Evolutionary conservation across 345 rosid genomes (phyloP).

Genomic region (Firmiana major): DNA sequence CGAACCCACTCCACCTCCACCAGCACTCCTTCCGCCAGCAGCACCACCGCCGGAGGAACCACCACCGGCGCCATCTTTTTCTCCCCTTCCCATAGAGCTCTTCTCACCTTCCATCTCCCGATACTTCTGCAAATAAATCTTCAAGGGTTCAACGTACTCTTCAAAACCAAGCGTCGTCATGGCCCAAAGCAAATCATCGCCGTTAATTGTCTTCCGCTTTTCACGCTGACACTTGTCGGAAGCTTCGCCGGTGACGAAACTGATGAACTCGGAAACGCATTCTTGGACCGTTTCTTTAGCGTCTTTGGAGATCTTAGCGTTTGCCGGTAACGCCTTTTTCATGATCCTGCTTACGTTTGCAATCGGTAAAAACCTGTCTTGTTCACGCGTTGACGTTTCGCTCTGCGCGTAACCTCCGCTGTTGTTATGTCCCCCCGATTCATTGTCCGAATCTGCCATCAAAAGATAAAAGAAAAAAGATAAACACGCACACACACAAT

Average conservation of each 20-base stretch:
- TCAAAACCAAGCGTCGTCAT: slow-evolving; percentile 77
- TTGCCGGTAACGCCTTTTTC: slow-evolving; percentile 70
- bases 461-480: neutral
- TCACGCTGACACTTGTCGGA: slow-evolving; percentile 74
- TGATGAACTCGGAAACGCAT: slow-evolving; percentile 77
- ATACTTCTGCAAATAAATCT: slow-evolving; percentile 63
- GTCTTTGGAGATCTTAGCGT: slow-evolving; percentile 74
- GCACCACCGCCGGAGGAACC: slow-evolving; percentile 31
- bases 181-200: slow-evolving; percentile 76
- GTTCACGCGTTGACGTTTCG: slow-evolving; percentile 50
- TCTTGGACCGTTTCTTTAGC: slow-evolving; percentile 79
- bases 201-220: slow-evolving; percentile 74
- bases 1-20: slow-evolving; percentile 18
- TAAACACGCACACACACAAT: neutral
- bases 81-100: slow-evolving; percentile 38
- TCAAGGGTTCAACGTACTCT: slow-evolving; percentile 65
- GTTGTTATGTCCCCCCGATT: slow-evolving; percentile 49
- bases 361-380: slow-evolving; percentile 62
- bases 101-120: slow-evolving; percentile 72
- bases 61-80: slow-evolving; percentile 36
- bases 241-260: slow-evolving; percentile 71
- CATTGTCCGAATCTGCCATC: slow-evolving; percentile 82
- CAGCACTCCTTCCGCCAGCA: neutral
- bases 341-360: slow-evolving; percentile 76
- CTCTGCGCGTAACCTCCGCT: slow-evolving; percentile 24